Evolutionary conservation across 306 rosid species (phyloP).

Genomic region (Begonia fuchsioides): DNA sequence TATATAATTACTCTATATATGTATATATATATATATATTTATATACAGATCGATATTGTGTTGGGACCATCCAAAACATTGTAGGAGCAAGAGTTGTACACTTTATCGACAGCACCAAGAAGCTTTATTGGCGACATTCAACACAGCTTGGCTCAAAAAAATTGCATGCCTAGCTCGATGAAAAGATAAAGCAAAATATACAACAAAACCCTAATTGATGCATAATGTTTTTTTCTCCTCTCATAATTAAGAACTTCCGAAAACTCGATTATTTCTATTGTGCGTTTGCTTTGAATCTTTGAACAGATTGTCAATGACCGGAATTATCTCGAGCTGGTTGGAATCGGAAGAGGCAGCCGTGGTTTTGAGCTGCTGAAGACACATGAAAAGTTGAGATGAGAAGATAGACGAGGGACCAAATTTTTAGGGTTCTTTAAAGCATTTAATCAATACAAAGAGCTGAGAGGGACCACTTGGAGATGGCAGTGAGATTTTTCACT

Average conservation of each 20-base stretch:
- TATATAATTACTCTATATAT: too few relatives aligned
- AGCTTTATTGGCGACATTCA: slow-evolving; percentile 19
- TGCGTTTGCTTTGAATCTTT: too few relatives aligned
- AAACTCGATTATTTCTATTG: too few relatives aligned
- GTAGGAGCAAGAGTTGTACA: not conserved
- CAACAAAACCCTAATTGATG: slow-evolving; percentile 3
- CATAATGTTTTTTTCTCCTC: slow-evolving; percentile 11
- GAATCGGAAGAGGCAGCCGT: too few relatives aligned
- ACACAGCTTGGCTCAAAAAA: slow-evolving; percentile 6
- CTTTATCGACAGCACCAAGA: slow-evolving; percentile 10
- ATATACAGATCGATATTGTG: not conserved
- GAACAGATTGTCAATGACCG: too few relatives aligned
- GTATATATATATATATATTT: not conserved
- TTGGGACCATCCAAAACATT: slow-evolving; percentile 7
- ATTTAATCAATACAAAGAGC: not conserved
- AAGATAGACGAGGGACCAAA: not conserved
- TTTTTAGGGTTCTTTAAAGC: not conserved
- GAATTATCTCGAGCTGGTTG: too few relatives aligned
- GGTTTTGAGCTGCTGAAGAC: too few relatives aligned
- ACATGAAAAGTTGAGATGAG: too few relatives aligned
- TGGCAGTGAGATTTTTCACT: slow-evolving; percentile 1
- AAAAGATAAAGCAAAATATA: not conserved
- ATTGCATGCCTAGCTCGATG: slow-evolving; percentile 4
- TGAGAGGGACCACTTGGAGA: not conserved
- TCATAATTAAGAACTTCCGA: too few relatives aligned